Conservation (phyloP, 352 stramenopile species). For the Pythium aphanidermatum region DNA sequence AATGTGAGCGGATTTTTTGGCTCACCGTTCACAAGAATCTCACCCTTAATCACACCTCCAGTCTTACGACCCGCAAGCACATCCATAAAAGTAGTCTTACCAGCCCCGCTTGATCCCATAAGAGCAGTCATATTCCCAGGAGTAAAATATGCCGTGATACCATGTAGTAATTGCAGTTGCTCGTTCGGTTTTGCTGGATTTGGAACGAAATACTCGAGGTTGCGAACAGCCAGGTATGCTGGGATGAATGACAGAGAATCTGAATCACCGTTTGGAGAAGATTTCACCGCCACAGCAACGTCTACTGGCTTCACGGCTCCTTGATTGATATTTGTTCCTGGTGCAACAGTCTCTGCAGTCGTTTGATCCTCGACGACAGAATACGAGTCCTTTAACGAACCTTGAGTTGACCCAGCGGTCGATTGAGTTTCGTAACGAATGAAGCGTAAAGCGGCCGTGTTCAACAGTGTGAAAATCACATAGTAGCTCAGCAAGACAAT, state of each 20-base stretch:
- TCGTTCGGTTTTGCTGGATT: conserved; percentile 42
- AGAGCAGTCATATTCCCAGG: conserved; percentile 64
- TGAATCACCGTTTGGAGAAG: no score
- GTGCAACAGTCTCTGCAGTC: no score
- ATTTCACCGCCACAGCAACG: conserved; percentile 36
- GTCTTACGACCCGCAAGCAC: conserved; percentile 72
- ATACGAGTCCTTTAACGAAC: conserved; percentile 5
- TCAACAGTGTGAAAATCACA: conserved; percentile 25
- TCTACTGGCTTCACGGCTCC: conserved; percentile 21
- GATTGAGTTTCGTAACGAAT: conserved; percentile 23
- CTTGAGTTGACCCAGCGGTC: conserved; percentile 5
- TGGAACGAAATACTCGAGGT: conserved; percentile 47
- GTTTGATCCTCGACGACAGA: conserved; percentile 6
- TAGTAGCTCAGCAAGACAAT: conserved; percentile 27
- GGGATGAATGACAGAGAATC: conserved; percentile 33
- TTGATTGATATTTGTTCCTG: conserved; percentile 24
- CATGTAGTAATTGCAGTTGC: conserved; percentile 33
- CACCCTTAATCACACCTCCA: conserved; percentile 62
- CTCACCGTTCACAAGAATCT: conserved; percentile 89
- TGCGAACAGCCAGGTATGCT: conserved; percentile 33
- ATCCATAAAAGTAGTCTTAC: conserved; percentile 64
- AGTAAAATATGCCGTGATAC: conserved; percentile 46
- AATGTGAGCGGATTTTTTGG: conserved; percentile 76
- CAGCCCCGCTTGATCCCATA: conserved; percentile 62
- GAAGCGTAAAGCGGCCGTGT: conserved; percentile 20